Base-by-base conservation (phyloP, 352 stramenopile species). In the Phytophthora megakarya region DNA sequence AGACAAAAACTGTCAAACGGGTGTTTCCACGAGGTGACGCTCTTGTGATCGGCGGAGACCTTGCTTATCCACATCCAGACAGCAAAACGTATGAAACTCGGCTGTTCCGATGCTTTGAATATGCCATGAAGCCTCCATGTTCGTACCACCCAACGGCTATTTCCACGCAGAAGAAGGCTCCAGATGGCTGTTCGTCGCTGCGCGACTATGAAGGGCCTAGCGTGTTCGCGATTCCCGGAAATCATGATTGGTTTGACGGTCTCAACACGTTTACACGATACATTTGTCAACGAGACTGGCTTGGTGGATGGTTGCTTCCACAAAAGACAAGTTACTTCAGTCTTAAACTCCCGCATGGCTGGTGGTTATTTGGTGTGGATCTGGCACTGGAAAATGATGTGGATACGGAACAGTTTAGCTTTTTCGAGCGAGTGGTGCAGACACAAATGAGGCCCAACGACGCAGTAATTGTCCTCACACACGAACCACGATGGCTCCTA, bases 211-310 rank as follows among this genome's bases (percentile, higher is more conserved):
- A 83, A 61, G 87, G 85, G 0, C 85, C 81, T 11, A 92, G 72
- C 2, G 84, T 75, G 18, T 94, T 96, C 58, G 85, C 85, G 16
- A 90, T 96, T 51, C 87, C 87, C 3, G 91, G 93, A 0, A 98
- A 98, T 64, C 93, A 98, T 66, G 93, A 98, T 61, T 98, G 93
- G 92, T 97, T 97, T 65, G 93, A 98, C 64, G 93, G 93, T 15
- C 75, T 98, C 19, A 93, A 94, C 56, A 98, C 92, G 10, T 98
- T 95, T 48, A 97, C 81, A 23, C 82, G 92, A 21, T 97, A 92
- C 61, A 88, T 98, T 62, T 90, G 92, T 52, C 87, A 95, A 25
- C 79, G 92, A 38, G 89, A 97, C 49, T 98, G 90, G 88, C 84
- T 98, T 3, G 93, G 92, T 18, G 93, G 92, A 6, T 98, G 93